phyloP scores from a whole-genome alignment of 139 green algal genomes.

The Trebouxia sp. region DNA sequence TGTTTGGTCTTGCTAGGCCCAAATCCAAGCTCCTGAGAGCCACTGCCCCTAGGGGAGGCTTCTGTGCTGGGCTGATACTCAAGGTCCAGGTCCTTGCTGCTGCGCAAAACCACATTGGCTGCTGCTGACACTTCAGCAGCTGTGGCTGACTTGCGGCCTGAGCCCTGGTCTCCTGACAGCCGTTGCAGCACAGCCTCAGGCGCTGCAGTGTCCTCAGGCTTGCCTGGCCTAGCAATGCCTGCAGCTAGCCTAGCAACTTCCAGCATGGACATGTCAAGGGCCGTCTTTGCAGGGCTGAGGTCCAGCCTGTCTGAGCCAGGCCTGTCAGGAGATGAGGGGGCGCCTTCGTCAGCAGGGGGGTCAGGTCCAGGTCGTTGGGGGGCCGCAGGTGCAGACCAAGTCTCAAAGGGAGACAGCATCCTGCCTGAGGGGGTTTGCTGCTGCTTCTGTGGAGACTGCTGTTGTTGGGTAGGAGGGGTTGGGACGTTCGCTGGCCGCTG shows the following conservation, averaged over 20 bases:
- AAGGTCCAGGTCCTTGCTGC: background rate
- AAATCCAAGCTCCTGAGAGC: background rate
- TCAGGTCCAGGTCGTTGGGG: background rate
- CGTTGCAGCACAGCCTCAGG: background rate
- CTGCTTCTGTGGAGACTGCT: background rate
- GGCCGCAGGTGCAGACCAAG: background rate
- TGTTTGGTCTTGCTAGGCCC: background rate
- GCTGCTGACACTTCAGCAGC: background rate
- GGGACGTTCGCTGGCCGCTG: background rate
- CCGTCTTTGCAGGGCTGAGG: slow-evolving; percentile 1
- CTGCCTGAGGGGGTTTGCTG: background rate
- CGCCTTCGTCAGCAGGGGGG: background rate
- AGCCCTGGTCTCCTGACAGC: background rate
- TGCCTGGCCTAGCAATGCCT: background rate
- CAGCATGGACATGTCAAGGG: slow-evolving; percentile 17
- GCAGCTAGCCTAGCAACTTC: background rate
- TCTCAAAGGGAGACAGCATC: slow-evolving; percentile 7
- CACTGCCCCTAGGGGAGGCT: background rate
- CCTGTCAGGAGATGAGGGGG: background rate
- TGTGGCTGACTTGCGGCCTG: background rate
- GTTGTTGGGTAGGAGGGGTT: no score
- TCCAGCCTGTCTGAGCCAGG: background rate
- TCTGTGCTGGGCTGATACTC: slow-evolving; percentile 21
- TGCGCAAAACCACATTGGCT: background rate
- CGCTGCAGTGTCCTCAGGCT: background rate